A percentile compares a stretch with the other conserved stretches of the same genome.
Conservation (phyloP, 305 asterid species). For the Fraxinus greggii region DNA sequence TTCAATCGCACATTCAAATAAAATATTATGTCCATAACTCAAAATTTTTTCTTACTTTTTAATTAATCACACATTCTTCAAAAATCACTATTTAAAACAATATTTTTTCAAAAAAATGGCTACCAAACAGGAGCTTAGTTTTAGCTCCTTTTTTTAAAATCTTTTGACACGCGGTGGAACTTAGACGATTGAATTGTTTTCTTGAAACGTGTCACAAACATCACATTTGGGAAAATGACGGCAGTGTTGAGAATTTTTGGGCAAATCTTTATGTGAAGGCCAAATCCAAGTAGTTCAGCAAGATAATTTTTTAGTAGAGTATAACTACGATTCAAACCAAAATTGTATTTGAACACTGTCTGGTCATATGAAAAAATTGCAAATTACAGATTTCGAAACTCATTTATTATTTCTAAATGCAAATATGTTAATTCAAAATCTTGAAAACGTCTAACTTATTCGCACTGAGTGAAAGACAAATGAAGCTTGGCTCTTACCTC, state of each 20-base stretch:
- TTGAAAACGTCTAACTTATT: not conserved
- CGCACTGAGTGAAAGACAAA: not conserved
- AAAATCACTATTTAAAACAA: too few species aligned
- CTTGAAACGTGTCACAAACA: slow-evolving; percentile 17
- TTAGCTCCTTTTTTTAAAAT: not conserved
- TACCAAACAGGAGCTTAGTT: not conserved
- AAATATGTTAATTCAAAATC: not conserved
- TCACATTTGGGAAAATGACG: slow-evolving; percentile 11
- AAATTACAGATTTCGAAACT: not conserved
- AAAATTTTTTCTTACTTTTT: too few species aligned
- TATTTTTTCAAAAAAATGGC: too few species aligned
- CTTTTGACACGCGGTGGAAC: not conserved
- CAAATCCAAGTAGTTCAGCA: too few species aligned
- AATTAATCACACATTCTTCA: too few species aligned
- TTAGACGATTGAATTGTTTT: slow-evolving; percentile 1
- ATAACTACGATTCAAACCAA: not conserved
- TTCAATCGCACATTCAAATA: too few species aligned
- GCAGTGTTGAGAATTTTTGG: not conserved
- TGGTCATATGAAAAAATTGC: not conserved
- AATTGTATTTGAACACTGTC: not conserved
- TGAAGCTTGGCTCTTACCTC: not conserved
- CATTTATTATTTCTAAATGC: not conserved
- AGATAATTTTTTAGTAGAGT: not conserved
- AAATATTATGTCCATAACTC: too few species aligned
- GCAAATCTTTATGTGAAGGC: not conserved